phyloP scores from a whole-genome alignment of 176 grass and related monocot genomes.

The Elymus sibiricus region DNA sequence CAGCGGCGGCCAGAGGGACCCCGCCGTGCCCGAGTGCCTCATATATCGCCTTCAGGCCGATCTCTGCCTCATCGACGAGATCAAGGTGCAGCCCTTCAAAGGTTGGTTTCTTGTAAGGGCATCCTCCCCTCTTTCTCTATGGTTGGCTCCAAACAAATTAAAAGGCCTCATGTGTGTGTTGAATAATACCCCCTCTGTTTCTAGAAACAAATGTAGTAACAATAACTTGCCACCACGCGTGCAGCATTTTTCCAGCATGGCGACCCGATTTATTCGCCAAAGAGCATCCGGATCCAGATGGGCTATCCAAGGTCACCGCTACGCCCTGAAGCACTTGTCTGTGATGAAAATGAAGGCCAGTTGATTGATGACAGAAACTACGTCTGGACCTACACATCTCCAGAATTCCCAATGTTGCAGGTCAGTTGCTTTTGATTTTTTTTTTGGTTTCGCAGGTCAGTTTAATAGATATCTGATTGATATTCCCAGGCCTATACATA shows the following conservation, averaged over 20 bases:
- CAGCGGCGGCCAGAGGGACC: conserved; percentile 36
- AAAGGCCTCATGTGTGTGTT: too few relatives aligned
- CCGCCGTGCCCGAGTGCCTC: conserved; percentile 32
- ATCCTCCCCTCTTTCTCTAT: too few relatives aligned
- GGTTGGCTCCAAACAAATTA: too few relatives aligned
- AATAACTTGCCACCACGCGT: background rate
- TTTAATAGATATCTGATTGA: background rate
- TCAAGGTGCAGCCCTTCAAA: conserved; percentile 63
- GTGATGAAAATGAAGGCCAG: conserved; percentile 38
- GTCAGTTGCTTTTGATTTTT: conserved; percentile 26
- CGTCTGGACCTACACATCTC: conserved; percentile 64
- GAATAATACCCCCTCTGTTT: too few relatives aligned
- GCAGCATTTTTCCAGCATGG: conserved; percentile 61
- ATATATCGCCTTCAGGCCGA: conserved; percentile 34
- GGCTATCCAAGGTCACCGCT: conserved; percentile 43
- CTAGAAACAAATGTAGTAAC: too few relatives aligned
- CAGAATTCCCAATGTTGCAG: conserved; percentile 68
- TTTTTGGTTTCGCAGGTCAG: conserved; percentile 36
- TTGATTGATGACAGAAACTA: conserved; percentile 36
- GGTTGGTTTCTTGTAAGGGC: background rate
- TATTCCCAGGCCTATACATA: background rate
- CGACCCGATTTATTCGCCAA: conserved; percentile 60
- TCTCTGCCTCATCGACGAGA: conserved; percentile 50
- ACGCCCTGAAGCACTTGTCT: conserved; percentile 6
- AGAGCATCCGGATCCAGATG: conserved; percentile 48